Conservation (phyloP, 805 yeast species). For the Yarrowia sp. region DNA sequence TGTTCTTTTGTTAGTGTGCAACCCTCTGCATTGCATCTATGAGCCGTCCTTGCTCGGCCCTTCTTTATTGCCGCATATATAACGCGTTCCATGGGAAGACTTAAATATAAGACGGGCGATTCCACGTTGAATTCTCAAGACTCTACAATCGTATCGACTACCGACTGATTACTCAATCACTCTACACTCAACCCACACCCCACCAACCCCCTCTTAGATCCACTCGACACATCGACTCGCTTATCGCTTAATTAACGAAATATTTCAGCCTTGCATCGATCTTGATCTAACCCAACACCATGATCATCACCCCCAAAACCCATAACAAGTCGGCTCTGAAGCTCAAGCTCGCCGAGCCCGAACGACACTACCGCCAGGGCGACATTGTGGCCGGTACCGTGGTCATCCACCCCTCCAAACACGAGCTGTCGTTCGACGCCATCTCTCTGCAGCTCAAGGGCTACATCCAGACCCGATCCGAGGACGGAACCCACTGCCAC, state of each 20-base stretch:
- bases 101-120: constrained; percentile 13
- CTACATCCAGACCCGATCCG: constrained; percentile 37
- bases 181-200: background rate
- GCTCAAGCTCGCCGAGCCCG: constrained; percentile 36
- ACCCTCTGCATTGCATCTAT: constrained; percentile 31
- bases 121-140: too few species aligned
- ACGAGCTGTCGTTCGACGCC: constrained; percentile 31
- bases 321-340: constrained; percentile 35
- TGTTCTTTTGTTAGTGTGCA: constrained; percentile 12
- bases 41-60: constrained; percentile 38
- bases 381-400: constrained; percentile 26
- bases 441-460: constrained; percentile 39
- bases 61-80: constrained; percentile 36
- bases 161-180: constrained; percentile 11
- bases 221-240: too few species aligned
- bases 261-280: constrained; percentile 26
- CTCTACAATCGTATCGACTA: too few species aligned
- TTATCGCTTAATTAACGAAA: too few species aligned
- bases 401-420: constrained; percentile 34
- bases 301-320: constrained; percentile 37
- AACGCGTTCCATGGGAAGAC: constrained; percentile 22
- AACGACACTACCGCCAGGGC: constrained; percentile 37
- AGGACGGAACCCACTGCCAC: constrained; percentile 38
- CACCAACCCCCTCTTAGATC: too few species aligned
- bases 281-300: constrained; percentile 12